Conservation (phyloP, 2,329 filamentous ascomycete species). For the Exophiala calicioides region DNA sequence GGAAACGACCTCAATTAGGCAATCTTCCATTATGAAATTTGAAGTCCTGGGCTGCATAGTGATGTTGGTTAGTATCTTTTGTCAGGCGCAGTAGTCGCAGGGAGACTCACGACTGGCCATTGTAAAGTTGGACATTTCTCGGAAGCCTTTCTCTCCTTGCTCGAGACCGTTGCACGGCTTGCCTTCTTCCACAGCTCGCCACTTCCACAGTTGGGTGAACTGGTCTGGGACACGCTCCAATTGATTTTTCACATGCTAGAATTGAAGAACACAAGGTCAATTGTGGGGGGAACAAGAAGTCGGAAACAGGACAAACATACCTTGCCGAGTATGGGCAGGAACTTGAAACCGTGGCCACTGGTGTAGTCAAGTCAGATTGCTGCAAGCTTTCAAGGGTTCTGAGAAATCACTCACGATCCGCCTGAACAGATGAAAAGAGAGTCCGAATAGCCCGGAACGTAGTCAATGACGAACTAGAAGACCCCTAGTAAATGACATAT, state of each 20-base stretch:
- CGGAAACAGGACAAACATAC: slow-evolving; percentile 10
- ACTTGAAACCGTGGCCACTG: slow-evolving; percentile 37
- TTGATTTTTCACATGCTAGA: slow-evolving; percentile 31
- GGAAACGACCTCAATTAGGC: no score
- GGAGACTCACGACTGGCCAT: slow-evolving; percentile 10
- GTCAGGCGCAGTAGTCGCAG: background rate
- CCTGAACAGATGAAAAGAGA: slow-evolving; percentile 32
- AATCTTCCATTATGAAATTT: slow-evolving; percentile 1
- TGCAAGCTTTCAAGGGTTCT: background rate
- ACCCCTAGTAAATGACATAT: background rate
- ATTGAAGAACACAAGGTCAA: background rate
- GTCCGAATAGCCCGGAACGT: slow-evolving; percentile 32
- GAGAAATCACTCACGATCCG: slow-evolving; percentile 23
- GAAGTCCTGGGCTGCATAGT: slow-evolving; percentile 6
- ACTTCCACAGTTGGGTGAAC: slow-evolving; percentile 33
- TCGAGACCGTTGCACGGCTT: slow-evolving; percentile 33
- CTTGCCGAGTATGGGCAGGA: slow-evolving; percentile 35
- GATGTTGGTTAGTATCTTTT: background rate
- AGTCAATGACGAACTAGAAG: slow-evolving; percentile 29
- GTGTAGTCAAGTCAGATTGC: background rate
- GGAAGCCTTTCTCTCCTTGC: slow-evolving; percentile 34
- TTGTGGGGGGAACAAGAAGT: background rate
- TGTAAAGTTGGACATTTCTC: slow-evolving; percentile 32
- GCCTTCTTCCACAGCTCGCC: slow-evolving; percentile 30
- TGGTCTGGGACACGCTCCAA: slow-evolving; percentile 29